Percentiles rank a stretch among this genome's conserved stretches.
phyloP scores from a whole-genome alignment of 1,284 basidiomycete species.

The Sanguinoderma infundibulare region DNA sequence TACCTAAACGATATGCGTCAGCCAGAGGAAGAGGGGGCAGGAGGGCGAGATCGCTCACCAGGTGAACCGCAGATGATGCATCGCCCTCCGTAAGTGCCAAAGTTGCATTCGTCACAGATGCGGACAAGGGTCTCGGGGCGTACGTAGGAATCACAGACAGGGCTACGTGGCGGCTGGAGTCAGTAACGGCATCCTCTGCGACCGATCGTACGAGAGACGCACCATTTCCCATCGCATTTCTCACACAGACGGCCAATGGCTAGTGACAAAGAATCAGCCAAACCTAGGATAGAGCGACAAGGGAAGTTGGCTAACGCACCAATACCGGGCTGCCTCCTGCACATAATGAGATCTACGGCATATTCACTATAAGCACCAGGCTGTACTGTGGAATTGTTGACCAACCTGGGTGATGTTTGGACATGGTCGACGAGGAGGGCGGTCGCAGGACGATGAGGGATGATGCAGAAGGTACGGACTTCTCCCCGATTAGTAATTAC shows the following conservation, averaged over 20 bases:
- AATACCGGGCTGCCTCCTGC: slow-evolving; percentile 94
- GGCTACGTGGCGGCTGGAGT: slow-evolving; percentile 54
- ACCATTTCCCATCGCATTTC: slow-evolving; percentile 99
- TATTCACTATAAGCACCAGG: slow-evolving; percentile 1
- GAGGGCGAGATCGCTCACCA: slow-evolving; percentile 55
- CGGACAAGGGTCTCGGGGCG: slow-evolving; percentile 96
- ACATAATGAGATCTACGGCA: slow-evolving; percentile 89
- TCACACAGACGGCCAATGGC: slow-evolving; percentile 98
- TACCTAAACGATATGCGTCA: slow-evolving; percentile 56
- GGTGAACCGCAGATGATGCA: slow-evolving; percentile 97
- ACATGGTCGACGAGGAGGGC: slow-evolving; percentile 62
- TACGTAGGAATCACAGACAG: slow-evolving; percentile 99
- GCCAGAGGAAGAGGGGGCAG: neutral
- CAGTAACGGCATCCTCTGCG: neutral
- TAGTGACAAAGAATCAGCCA: slow-evolving; percentile 34
- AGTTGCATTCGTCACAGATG: slow-evolving; percentile 99
- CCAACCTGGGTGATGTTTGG: slow-evolving; percentile 89
- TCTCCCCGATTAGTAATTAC: too few relatives aligned
- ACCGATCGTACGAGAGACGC: slow-evolving; percentile 29
- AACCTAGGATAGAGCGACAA: neutral
- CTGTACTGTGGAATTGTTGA: neutral
- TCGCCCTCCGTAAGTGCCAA: slow-evolving; percentile 94
- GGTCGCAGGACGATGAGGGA: neutral
- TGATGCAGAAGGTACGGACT: too few relatives aligned
- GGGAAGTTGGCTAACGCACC: slow-evolving; percentile 70